Evolutionary conservation across 2,329 filamentous ascomycete species (phyloP).

Genomic region (Ceratocystiopsis sp.): DNA sequence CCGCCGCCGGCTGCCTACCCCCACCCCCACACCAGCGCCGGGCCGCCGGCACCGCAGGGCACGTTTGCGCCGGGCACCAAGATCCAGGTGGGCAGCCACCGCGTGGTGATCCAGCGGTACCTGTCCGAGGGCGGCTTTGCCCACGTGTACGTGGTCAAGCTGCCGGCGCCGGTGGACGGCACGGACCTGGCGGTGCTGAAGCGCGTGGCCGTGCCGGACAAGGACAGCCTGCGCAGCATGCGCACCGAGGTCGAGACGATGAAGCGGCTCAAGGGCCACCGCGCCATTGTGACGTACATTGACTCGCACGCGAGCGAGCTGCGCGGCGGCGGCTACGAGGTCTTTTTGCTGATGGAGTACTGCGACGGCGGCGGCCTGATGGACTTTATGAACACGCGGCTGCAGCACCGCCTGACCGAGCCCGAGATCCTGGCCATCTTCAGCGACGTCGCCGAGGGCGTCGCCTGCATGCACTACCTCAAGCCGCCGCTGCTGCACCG

Average conservation of each 20-base stretch:
- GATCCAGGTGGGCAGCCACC: slow-evolving; percentile 85
- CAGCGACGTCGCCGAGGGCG: slow-evolving; percentile 84
- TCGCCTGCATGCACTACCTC: slow-evolving; percentile 98
- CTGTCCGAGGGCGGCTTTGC: slow-evolving; percentile 96
- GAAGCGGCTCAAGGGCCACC: slow-evolving; percentile 97
- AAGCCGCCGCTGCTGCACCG: slow-evolving; percentile 83
- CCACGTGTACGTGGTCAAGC: slow-evolving; percentile 89
- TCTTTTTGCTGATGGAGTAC: slow-evolving; percentile 96
- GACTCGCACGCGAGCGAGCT: slow-evolving; percentile 95
- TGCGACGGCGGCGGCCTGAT: slow-evolving; percentile 90
- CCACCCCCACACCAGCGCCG: slow-evolving; percentile 19
- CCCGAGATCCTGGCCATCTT: slow-evolving; percentile 97
- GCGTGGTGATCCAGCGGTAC: slow-evolving; percentile 90
- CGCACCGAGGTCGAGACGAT: slow-evolving; percentile 98
- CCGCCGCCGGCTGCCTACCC: not conserved
- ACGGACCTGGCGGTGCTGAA: slow-evolving; percentile 77
- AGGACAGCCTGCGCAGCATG: slow-evolving; percentile 88
- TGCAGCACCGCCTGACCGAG: slow-evolving; percentile 92
- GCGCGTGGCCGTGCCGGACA: slow-evolving; percentile 90
- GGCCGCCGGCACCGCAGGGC: slow-evolving; percentile 43
- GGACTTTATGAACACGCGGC: slow-evolving; percentile 97
- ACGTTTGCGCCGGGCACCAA: slow-evolving; percentile 90
- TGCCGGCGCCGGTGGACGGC: slow-evolving; percentile 60
- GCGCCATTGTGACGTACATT: slow-evolving; percentile 92
- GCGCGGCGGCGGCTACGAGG: slow-evolving; percentile 85